Conservation (phyloP, 163 green algal genomes). For the Scenedesmus sp. region DNA sequence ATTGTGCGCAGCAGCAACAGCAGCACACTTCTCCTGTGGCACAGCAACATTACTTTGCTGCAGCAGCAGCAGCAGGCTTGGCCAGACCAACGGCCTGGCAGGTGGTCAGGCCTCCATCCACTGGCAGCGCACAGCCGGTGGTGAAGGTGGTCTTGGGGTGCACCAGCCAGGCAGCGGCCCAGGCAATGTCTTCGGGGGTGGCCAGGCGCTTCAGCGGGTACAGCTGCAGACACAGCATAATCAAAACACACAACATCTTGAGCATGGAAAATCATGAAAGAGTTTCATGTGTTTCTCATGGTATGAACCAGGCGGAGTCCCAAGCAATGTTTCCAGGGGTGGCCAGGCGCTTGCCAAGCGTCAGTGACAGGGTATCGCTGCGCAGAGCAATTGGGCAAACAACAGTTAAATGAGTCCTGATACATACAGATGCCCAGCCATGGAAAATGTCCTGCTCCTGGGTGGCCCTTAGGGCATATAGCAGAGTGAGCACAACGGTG, state of each 20-base stretch:
- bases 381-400: too few species aligned
- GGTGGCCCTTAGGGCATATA: too few species aligned
- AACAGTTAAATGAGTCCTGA: too few species aligned
- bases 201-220: conserved; percentile 42
- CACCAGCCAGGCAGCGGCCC: conserved; percentile 8
- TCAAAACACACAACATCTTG: background rate
- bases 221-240: conserved; percentile 20
- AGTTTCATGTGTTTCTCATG: too few species aligned
- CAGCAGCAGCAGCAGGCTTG: background rate
- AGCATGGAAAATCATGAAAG: too few species aligned
- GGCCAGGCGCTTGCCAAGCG: too few species aligned
- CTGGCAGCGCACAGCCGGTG: background rate
- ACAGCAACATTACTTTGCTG: background rate
- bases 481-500: too few species aligned
- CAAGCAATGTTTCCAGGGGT: too few species aligned
- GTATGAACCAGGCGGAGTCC: too few species aligned
- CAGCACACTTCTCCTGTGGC: background rate
- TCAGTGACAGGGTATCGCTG: too few species aligned
- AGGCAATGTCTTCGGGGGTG: conserved; percentile 28
- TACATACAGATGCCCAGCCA: too few species aligned
- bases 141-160: conserved; percentile 47
- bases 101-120: conserved; percentile 4
- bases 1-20: background rate
- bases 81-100: background rate
- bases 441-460: too few species aligned